Conservation (phyloP, 805 yeast genomes). For the Danielozyma ontarioensis region DNA sequence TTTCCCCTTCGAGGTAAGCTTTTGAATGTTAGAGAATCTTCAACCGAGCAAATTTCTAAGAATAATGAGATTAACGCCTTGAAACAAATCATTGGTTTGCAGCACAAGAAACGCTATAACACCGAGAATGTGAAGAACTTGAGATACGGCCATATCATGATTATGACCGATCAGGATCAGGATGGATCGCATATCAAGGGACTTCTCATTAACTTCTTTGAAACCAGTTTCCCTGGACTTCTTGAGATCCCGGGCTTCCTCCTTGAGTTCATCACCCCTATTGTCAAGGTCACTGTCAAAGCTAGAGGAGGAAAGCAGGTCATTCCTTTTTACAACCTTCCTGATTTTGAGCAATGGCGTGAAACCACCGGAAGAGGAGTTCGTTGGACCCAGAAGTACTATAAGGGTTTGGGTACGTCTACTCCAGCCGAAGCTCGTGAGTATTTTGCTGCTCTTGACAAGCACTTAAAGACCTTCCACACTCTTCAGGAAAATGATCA, state of each 20-base stretch:
- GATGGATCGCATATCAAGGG: slow-evolving; percentile 99
- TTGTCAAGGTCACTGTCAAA: slow-evolving; percentile 77
- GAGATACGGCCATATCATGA: slow-evolving; percentile 95
- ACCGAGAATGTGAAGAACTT: slow-evolving; percentile 59
- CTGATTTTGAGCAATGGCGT: slow-evolving; percentile 93
- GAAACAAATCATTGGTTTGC: slow-evolving; percentile 91
- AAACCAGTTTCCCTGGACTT: slow-evolving; percentile 90
- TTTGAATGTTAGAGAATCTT: slow-evolving; percentile 92
- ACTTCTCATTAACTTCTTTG: slow-evolving; percentile 85
- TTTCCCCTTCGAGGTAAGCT: slow-evolving; percentile 94
- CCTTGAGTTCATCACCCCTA: slow-evolving; percentile 93
- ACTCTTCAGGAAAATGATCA: slow-evolving; percentile 75
- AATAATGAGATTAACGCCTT: slow-evolving; percentile 93
- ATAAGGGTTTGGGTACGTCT: slow-evolving; percentile 98
- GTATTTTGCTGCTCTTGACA: slow-evolving; percentile 80
- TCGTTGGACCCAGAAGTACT: slow-evolving; percentile 91
- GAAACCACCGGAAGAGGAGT: slow-evolving; percentile 68
- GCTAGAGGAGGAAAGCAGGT: slow-evolving; percentile 54
- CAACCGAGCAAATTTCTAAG: slow-evolving; percentile 89
- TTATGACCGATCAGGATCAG: slow-evolving; percentile 99
- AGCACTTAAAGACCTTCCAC: slow-evolving; percentile 81
- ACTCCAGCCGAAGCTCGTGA: slow-evolving; percentile 76
- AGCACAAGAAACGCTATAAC: slow-evolving; percentile 78
- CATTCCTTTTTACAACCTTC: slow-evolving; percentile 86
- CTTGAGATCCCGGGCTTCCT: slow-evolving; percentile 87